Evolutionary conservation across 164 flowering plant species (phyloP).

Genomic region (Vitis rotundifolia): DNA sequence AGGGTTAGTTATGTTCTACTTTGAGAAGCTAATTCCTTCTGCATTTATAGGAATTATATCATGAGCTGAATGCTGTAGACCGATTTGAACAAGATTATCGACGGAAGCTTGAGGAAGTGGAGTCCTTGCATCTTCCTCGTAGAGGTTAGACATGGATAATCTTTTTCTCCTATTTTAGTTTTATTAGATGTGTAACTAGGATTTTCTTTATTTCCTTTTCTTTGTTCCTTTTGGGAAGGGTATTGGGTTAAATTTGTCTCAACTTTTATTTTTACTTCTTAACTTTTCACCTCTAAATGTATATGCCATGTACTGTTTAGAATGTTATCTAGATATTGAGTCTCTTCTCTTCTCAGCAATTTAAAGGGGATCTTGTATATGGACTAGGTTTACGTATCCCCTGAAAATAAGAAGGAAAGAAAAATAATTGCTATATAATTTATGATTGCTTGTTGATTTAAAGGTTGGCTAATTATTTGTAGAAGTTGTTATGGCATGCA

Average conservation of each 20-base stretch:
- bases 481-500: neutral
- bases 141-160: constrained; percentile 39
- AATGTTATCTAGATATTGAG: too few relatives aligned
- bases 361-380: too few relatives aligned
- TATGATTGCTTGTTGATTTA: too few relatives aligned
- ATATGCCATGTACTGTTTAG: too few relatives aligned
- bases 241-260: too few relatives aligned
- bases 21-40: constrained; percentile 6
- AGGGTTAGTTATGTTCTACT: neutral
- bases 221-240: too few relatives aligned
- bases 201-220: neutral
- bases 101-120: constrained; percentile 49
- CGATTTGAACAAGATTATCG: constrained; percentile 68
- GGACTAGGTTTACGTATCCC: too few relatives aligned
- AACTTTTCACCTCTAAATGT: too few relatives aligned
- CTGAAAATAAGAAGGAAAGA: too few relatives aligned
- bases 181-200: neutral
- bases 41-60: constrained; percentile 63
- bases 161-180: neutral
- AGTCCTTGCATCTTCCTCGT: constrained; percentile 50
- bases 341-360: too few relatives aligned
- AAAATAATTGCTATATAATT: too few relatives aligned
- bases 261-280: neutral
- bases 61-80: constrained; percentile 61
- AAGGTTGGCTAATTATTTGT: too few relatives aligned